These are phyloP conservation scores for Toxicodendron radicans DNA, from an alignment of 345 rosid species.

Conservation along the genomic window DNA sequence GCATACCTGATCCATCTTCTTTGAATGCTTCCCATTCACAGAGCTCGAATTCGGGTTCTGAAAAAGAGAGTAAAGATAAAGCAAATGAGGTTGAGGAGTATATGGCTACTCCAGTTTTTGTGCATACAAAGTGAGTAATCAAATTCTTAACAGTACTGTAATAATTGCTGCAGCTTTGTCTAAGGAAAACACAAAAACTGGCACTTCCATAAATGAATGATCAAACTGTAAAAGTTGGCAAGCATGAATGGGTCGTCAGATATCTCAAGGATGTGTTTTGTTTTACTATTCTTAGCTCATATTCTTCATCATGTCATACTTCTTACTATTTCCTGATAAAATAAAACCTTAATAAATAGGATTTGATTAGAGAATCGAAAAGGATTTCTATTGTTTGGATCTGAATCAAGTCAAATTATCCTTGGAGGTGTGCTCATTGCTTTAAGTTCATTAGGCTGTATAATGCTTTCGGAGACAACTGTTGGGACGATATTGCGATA, in stretches of 20 bases:
- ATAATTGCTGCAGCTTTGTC: background rate
- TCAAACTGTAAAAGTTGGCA: background rate
- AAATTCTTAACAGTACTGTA: conserved; percentile 1
- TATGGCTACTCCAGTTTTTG: conserved; percentile 74
- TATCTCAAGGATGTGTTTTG: background rate
- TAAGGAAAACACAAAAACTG: background rate
- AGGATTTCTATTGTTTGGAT: background rate
- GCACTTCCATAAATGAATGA: background rate
- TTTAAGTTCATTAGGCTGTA: background rate
- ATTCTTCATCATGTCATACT: no score
- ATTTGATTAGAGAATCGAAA: no score
- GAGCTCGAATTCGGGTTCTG: conserved; percentile 44
- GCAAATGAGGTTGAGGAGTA: conserved; percentile 52
- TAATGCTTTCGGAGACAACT: background rate
- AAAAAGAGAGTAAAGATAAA: conserved; percentile 55
- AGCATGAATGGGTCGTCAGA: background rate
- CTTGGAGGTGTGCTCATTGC: background rate
- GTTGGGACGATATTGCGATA: background rate
- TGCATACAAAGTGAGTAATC: conserved; percentile 69
- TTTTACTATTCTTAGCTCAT: no score
- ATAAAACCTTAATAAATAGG: no score
- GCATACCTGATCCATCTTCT: conserved; percentile 82
- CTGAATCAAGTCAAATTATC: background rate
- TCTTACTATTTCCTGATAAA: no score
- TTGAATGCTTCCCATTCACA: conserved; percentile 41